phyloP scores from a whole-genome alignment of 2,329 filamentous ascomycete species.

The Xylaria sp. region DNA sequence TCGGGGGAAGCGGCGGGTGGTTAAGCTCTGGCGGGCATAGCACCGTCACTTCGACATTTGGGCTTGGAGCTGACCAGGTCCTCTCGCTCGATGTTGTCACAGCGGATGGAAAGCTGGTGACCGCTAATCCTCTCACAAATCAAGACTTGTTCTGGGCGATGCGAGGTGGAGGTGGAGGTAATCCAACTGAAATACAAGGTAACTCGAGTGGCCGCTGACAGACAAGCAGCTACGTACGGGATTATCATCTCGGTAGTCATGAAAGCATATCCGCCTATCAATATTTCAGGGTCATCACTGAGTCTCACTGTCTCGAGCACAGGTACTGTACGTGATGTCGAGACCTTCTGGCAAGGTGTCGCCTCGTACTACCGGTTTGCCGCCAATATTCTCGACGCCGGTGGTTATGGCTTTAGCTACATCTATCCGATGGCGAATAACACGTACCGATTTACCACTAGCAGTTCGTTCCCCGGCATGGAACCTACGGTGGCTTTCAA shows the following conservation, averaged over 20 bases:
- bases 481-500: conserved; percentile 37
- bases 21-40: conserved; percentile 63
- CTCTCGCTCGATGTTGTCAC: conserved; percentile 61
- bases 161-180: conserved; percentile 61
- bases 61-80: conserved; percentile 63
- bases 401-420: conserved; percentile 52
- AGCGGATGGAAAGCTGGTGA: conserved; percentile 57
- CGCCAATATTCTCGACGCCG: conserved; percentile 49
- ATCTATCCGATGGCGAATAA: conserved; percentile 44
- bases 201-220: conserved; percentile 10
- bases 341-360: conserved; percentile 50
- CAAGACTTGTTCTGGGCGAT: conserved; percentile 66
- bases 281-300: conserved; percentile 39
- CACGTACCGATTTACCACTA: conserved; percentile 48
- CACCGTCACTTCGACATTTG: conserved; percentile 57
- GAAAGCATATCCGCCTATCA: conserved; percentile 46
- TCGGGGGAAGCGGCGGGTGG: conserved; percentile 60
- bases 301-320: conserved; percentile 37
- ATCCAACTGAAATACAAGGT: not conserved
- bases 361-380: conserved; percentile 49
- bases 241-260: conserved; percentile 48
- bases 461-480: conserved; percentile 49
- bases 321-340: conserved; percentile 33
- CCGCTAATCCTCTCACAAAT: conserved; percentile 57
- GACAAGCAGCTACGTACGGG: conserved; percentile 44